Conservation (phyloP, 1,284 basidiomycete species). For the Fomitopsis palustris region DNA sequence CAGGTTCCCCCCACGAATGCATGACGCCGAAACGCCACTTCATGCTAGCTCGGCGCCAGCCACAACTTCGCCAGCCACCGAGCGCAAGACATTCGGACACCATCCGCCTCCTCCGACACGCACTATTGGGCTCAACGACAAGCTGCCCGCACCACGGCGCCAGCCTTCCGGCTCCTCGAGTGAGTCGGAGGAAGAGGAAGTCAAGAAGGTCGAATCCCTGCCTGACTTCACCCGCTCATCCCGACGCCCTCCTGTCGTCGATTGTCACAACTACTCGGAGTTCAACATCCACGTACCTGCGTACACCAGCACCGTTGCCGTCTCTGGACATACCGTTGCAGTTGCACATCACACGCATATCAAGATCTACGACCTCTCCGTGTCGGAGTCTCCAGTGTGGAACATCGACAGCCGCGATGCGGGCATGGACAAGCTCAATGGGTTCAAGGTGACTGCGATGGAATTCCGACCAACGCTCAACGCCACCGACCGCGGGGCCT, state of each 20-base stretch:
- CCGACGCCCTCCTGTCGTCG: constrained; percentile 62
- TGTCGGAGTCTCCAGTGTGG: constrained; percentile 45
- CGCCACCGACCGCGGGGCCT: constrained; percentile 37
- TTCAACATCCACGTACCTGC: constrained; percentile 55
- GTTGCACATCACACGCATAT: constrained; percentile 62
- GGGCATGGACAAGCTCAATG: constrained; percentile 54
- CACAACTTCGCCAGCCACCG: constrained; percentile 17
- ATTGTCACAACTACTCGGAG: constrained; percentile 41
- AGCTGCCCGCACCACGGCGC: constrained; percentile 58
- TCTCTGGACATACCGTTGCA: constrained; percentile 62
- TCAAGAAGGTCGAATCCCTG: constrained; percentile 52
- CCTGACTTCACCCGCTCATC: constrained; percentile 84
- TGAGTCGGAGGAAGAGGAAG: constrained; percentile 37
- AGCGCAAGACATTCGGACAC: constrained; percentile 46
- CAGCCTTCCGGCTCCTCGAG: constrained; percentile 47
- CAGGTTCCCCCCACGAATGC: constrained; percentile 13
- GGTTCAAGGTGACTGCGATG: constrained; percentile 70
- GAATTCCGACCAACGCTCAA: constrained; percentile 61
- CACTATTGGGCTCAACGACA: constrained; percentile 63
- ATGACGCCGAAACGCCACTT: constrained; percentile 9
- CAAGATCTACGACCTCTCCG: constrained; percentile 58
- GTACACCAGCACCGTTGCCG: constrained; percentile 51
- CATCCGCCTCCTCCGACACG: constrained; percentile 69
- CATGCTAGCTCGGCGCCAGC: constrained; percentile 4
- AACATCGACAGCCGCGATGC: constrained; percentile 60